Percentiles rank a stretch among this genome's conserved stretches.
Conservation (phyloP, 495 filamentous ascomycete genomes). For the Hyaloscypha bicolor region DNA sequence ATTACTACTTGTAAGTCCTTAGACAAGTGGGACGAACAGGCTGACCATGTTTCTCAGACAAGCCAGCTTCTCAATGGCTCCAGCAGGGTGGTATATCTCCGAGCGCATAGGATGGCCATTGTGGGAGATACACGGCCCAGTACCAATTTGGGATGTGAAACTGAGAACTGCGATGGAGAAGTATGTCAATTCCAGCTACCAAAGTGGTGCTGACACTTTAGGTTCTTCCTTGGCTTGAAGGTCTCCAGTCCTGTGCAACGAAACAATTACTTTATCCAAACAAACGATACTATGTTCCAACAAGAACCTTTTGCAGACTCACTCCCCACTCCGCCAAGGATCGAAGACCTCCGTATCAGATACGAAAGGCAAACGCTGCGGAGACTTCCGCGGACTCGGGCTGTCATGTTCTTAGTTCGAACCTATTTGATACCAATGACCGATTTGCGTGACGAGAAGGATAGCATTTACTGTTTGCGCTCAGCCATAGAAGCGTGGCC, state of each 20-base stretch:
- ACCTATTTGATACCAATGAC: slow-evolving; percentile 42
- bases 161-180: slow-evolving; percentile 53
- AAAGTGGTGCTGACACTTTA: slow-evolving; percentile 3
- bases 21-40: too few species aligned
- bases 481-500: slow-evolving; percentile 53
- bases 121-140: slow-evolving; percentile 49
- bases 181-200: slow-evolving; percentile 37
- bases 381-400: slow-evolving; percentile 47
- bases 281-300: slow-evolving; percentile 25
- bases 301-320: slow-evolving; percentile 26
- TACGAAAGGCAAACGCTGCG: slow-evolving; percentile 59
- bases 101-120: slow-evolving; percentile 58
- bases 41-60: slow-evolving; percentile 36
- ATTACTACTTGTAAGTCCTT: slow-evolving; percentile 43
- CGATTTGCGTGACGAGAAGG: slow-evolving; percentile 29
- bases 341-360: slow-evolving; percentile 30
- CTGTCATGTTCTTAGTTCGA: slow-evolving; percentile 56
- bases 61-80: slow-evolving; percentile 56
- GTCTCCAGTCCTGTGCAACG: slow-evolving; percentile 24
- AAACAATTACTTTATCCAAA: slow-evolving; percentile 28
- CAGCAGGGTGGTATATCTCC: slow-evolving; percentile 56
- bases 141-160: slow-evolving; percentile 58
- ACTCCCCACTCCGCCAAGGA: slow-evolving; percentile 6
- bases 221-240: slow-evolving; percentile 24
- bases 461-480: slow-evolving; percentile 38